Conservation (phyloP, 2,329 filamentous ascomycete species). For the Pestalotiopsis fici region DNA sequence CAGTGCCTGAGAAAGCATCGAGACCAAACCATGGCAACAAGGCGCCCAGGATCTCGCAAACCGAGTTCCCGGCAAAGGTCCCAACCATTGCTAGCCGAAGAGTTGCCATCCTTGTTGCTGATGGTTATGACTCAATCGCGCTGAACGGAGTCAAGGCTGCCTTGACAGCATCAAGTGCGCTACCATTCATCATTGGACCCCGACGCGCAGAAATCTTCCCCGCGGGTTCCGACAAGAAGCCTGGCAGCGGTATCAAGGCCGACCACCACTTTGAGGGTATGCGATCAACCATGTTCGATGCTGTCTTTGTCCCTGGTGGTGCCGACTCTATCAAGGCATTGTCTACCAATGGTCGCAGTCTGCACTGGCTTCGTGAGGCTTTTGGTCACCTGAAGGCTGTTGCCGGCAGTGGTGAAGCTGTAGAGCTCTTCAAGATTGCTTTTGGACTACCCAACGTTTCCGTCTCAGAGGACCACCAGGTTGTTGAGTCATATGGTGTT, state of each 20-base stretch:
- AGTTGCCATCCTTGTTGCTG: constrained; percentile 75
- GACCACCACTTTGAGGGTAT: constrained; percentile 81
- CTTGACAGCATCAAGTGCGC: constrained; percentile 60
- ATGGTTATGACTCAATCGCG: constrained; percentile 70
- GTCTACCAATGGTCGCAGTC: constrained; percentile 67
- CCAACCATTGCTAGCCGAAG: constrained; percentile 72
- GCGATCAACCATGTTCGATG: constrained; percentile 80
- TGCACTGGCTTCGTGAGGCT: constrained; percentile 78
- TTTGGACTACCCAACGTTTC: constrained; percentile 43
- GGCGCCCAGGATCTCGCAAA: constrained; percentile 68
- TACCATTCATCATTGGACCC: constrained; percentile 73
- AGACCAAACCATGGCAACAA: constrained; percentile 67
- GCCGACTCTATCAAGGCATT: constrained; percentile 63
- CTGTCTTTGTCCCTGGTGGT: constrained; percentile 76
- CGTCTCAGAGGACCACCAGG: constrained; percentile 45
- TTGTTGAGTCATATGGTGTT: constrained; percentile 74
- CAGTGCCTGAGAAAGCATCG: constrained; percentile 52
- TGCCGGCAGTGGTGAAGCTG: constrained; percentile 72
- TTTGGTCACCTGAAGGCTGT: constrained; percentile 83
- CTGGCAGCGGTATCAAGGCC: constrained; percentile 58
- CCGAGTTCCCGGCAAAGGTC: constrained; percentile 63
- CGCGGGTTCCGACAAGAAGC: constrained; percentile 54
- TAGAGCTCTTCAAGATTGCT: constrained; percentile 58
- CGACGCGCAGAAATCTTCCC: constrained; percentile 67
- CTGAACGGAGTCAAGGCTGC: constrained; percentile 68